Evolutionary conservation across 768 basidiomycete species (phyloP).

Genomic region (Russula dissimulans): DNA sequence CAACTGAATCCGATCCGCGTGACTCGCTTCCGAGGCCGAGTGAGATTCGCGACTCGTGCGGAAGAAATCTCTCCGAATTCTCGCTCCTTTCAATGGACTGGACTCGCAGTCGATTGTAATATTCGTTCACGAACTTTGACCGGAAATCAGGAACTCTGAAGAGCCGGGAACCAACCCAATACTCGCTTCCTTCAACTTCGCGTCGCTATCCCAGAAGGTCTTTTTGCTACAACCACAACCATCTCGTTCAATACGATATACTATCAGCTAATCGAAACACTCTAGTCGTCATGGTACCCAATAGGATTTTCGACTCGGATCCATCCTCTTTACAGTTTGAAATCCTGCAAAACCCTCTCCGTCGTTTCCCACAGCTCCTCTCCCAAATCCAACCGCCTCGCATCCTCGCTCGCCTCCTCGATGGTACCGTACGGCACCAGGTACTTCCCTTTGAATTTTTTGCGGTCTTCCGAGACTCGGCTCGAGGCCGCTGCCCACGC

Average conservation of each 20-base stretch:
- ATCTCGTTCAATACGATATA: not conserved
- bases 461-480: constrained; percentile 26
- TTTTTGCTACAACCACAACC: no score
- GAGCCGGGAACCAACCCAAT: no score
- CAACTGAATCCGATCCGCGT: no score
- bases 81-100: no score
- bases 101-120: no score
- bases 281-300: not conserved
- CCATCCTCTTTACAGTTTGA: not conserved
- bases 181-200: no score
- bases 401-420: constrained; percentile 23
- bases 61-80: no score
- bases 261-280: not conserved
- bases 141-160: no score
- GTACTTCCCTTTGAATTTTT: constrained; percentile 32
- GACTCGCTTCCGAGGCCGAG: no score
- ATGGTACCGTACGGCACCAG: constrained; percentile 30
- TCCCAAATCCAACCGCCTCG: constrained; percentile 27
- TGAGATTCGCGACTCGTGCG: no score
- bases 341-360: constrained; percentile 20
- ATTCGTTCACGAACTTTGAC: no score
- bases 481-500: constrained; percentile 35
- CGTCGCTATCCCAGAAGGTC: no score
- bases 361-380: constrained; percentile 34
- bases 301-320: not conserved